Evolutionary conservation across 495 filamentous ascomycete species (phyloP), one percentile per base, ranked within the genome.

Genomic region (Aspergillus campestris): DNA sequence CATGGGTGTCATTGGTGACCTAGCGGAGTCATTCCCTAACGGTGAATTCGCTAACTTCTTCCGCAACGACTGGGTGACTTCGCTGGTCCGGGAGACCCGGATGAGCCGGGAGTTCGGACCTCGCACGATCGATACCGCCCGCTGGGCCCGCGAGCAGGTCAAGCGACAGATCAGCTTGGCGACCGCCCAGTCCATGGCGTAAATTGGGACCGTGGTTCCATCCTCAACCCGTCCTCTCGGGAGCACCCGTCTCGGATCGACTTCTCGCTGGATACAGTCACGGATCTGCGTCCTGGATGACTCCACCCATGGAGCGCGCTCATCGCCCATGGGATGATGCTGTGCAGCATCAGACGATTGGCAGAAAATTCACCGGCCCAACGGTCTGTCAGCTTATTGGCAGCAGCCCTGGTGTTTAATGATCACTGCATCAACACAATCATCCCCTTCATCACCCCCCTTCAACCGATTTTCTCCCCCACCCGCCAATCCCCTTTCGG

Each of bases 131-230:
- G 89, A 96, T 28, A 97, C 91, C 13, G 92, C 92, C 56, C 84
- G 92, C 40, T 98, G 92, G 92, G 89, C 92, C 47, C 83, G 92
- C 32, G 94, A 97, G 71, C 89, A 95, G 58, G 89, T 97, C 59
- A 95, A 95, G 75, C 82, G 87, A 51, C 92, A 98, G 64, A 78
- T 85, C 42, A 75, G 68, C 61, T 34, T 73, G 55, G 54, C 61
- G 27, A 62, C 55, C 14, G 50, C 53, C 9, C 55, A 65, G 48
- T 57, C 59, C 15, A 68, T 69, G 66, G 55, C 66, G 15, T 71
- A 67, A 64, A 50, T 37, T 29, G 15, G 5, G 8, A 13, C 24
- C 12, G 10, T 24, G 18, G 4, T 24, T 15, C 32, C 32, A 28
- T 30, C 12, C 13, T 18, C 31, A 5, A 43, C 35, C 27, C 32